These are phyloP conservation scores for Boletus rubescentipes DNA, from an alignment of 768 basidiomycete species.

Conservation along the genomic window DNA sequence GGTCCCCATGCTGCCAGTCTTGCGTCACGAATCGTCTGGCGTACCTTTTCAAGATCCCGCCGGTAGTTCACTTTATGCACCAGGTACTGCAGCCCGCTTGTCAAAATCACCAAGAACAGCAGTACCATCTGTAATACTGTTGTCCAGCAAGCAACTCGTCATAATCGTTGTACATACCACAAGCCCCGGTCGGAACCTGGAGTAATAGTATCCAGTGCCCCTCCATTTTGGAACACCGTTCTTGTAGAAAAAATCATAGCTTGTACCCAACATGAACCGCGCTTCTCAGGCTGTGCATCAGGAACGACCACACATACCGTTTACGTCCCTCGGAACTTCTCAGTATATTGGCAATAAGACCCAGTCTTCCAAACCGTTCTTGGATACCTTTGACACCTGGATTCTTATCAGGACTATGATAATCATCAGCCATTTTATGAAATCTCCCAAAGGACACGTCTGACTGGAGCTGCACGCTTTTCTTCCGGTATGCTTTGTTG, in stretches of 20 bases:
- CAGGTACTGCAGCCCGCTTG: constrained; percentile 80
- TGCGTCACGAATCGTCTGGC: constrained; percentile 59
- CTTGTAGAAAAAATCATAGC: constrained; percentile 94
- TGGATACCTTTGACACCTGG: constrained; percentile 77
- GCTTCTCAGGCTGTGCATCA: background rate
- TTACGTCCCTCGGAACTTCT: constrained; percentile 72
- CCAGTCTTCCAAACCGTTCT: constrained; percentile 89
- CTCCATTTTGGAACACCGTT: constrained; percentile 98
- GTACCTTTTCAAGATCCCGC: constrained; percentile 69
- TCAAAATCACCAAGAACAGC: constrained; percentile 71
- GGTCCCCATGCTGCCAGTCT: constrained; percentile 79
- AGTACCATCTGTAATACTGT: constrained; percentile 59
- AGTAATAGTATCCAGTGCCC: constrained; percentile 95
- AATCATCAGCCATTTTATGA: constrained; percentile 1
- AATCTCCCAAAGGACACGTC: constrained; percentile 29
- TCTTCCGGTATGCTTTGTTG: constrained; percentile 86
- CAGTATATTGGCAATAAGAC: constrained; percentile 81
- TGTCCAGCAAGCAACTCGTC: background rate
- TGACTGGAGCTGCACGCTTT: constrained; percentile 88
- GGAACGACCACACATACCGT: constrained; percentile 48
- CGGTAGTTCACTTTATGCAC: constrained; percentile 77
- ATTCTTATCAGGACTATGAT: constrained; percentile 90
- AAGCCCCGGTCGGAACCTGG: constrained; percentile 92
- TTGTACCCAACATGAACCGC: constrained; percentile 29
- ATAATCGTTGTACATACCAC: constrained; percentile 45